Base-by-base conservation (phyloP, 2,329 filamentous ascomycete genomes). In the Emergomyces africanus region DNA sequence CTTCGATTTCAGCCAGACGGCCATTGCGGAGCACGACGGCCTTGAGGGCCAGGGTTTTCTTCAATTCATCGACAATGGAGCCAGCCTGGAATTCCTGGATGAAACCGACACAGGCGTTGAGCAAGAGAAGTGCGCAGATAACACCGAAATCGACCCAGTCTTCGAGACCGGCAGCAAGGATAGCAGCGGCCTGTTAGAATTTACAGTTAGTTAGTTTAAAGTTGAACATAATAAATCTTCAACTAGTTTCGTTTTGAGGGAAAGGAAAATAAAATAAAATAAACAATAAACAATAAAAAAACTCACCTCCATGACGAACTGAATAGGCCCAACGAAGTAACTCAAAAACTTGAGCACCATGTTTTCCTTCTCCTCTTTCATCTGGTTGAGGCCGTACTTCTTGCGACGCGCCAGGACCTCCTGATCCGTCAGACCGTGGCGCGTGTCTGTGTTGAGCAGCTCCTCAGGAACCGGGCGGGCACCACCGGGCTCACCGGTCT, bases 131-230 rank as follows among this genome's bases (percentile, higher is more conserved):
- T 69, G 78, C 89, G 74, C 87, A 90, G 66, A 95, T 95, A 70
- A 95, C 89, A 80, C 89, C 90, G 69, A 95, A 92, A 78, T 95
- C 90, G 64, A 95, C 87, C 90, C 90, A 95, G 69, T 94, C 88
- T 74, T 88, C 75, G 48, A 95, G 83, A 83, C 88, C 88, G 62
- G 87, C 88, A 71, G 90, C 89, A 61, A 95, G 81, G 69, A 91
- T 79, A 66, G 87, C 87, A 62, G 89, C 88, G 74, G 83, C 81
- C 83, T 85, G 60, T 59, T 30, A 5, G 62, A 55, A 55, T 60
- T 54, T n/a, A n/a, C n/a, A n/a, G n/a, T n/a, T n/a, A n/a, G n/a
- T n/a, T n/a, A n/a, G n/a, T n/a, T n/a, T n/a, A n/a, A n/a, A n/a
- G n/a, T n/a, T n/a, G n/a, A n/a, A n/a, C n/a, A n/a, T n/a, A n/a